Base-by-base conservation (phyloP, 805 yeast genomes). In the Nakazawaea sp. region DNA sequence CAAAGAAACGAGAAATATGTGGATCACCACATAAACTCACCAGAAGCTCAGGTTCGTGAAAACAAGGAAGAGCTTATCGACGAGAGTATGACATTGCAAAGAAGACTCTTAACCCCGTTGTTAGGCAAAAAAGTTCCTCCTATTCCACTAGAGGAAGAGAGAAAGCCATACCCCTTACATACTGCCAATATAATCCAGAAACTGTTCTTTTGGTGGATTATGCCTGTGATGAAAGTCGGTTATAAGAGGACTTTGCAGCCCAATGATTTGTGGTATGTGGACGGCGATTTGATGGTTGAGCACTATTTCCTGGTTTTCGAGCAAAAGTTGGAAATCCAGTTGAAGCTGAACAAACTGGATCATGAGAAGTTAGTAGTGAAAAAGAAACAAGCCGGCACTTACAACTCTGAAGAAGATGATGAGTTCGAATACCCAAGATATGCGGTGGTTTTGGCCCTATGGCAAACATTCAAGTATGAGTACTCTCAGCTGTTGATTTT, bases 241-340 rank as follows among this genome's bases (percentile, higher is more conserved):
- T 84, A 84, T 54, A 75, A 71, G 51, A 66, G 94, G 48, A 79
- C 87, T 0, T 60, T 84, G 33, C 75, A 72, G 36, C 78, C 83
- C 2, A 70, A 72, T 33, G 92, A 84, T 58, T 54, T 83, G 43
- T 82, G 54, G 47, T 56, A 55, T 39, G 55, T 75, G 43, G 64
- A 64, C 12, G 55, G 54, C 4, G 62, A 53, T n/a, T 56, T 64
- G 50, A 59, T 65, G 30, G 68, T 72, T 27, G 71, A 72, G 21
- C 49, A 47, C 4, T 49, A 65, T 17, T 56, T 64, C 23, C 48
- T 44, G 2, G 44, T 36, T 10, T 75, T 75, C 36, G 49, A 55
- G 25, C 33, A 36, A 4, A 47, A 63, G 43, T 53, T 74, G 43
- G 45, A 51, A 7, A 39, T 28, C 3, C 52, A 61, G 33, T 45